Evolutionary conservation across 352 stramenopile genomes (phyloP).

Genomic region (Globisporangium cystogenes): DNA sequence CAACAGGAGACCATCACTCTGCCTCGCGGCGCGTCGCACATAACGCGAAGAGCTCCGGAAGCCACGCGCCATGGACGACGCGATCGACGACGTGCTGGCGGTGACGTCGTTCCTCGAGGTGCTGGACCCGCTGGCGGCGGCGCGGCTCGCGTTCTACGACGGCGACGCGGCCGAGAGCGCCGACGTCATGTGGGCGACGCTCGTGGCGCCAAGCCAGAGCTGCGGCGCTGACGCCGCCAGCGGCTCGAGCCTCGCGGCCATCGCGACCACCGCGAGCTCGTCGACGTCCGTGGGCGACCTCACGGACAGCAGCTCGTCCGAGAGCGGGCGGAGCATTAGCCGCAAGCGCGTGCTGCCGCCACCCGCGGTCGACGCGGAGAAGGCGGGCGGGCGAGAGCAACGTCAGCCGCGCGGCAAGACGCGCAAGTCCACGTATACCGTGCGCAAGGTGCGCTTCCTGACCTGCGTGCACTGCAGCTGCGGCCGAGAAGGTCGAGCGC

Average conservation of each 20-base stretch:
- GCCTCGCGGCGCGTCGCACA: no score
- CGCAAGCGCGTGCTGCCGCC: not conserved
- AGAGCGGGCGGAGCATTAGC: not conserved
- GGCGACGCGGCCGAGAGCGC: not conserved
- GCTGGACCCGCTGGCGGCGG: not conserved
- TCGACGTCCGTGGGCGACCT: not conserved
- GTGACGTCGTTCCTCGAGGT: not conserved
- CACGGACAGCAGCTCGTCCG: not conserved
- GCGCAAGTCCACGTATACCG: slow-evolving; percentile 33
- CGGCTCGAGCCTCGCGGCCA: no score
- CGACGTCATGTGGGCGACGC: not conserved
- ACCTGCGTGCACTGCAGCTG: not conserved
- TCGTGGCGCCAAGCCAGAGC: not conserved
- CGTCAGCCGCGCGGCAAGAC: slow-evolving; percentile 11
- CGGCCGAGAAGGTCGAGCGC: no score
- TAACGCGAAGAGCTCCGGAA: not conserved
- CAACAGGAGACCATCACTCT: no score
- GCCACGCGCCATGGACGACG: no score
- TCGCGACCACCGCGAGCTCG: no score
- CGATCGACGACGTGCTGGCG: not conserved
- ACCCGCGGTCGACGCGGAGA: no score
- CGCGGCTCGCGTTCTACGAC: not conserved
- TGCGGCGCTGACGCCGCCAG: no score
- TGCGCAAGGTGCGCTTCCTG: slow-evolving; percentile 22
- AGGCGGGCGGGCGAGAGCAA: not conserved